Conservation (phyloP, 768 basidiomycete species). For the Mycena olivaceomarginata region DNA sequence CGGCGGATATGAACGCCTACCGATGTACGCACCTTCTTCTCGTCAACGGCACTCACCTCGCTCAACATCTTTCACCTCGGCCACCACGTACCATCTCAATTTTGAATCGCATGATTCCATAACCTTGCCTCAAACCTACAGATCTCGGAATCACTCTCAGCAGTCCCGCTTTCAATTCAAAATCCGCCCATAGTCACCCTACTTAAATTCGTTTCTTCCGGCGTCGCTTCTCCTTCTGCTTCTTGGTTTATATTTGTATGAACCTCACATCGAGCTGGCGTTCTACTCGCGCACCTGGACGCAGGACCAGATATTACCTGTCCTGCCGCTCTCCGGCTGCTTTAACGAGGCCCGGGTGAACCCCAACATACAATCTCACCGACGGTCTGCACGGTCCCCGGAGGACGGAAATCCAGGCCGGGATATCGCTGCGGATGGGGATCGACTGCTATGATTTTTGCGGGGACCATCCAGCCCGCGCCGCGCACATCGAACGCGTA, state of each 20-base stretch:
- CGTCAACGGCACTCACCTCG: constrained; percentile 50
- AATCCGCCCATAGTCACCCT: constrained; percentile 59
- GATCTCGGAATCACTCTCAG: constrained; percentile 50
- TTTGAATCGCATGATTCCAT: constrained; percentile 39
- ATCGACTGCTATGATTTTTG: constrained; percentile 97
- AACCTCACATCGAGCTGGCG: constrained; percentile 91
- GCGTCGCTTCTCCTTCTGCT: constrained; percentile 61
- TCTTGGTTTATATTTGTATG: constrained; percentile 76
- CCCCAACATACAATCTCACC: constrained; percentile 80
- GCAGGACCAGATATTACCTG: constrained; percentile 77
- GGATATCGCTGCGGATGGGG: constrained; percentile 85
- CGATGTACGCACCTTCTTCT: constrained; percentile 65
- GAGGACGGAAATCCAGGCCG: constrained; percentile 85
- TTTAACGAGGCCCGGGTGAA: constrained; percentile 79
- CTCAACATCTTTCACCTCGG: constrained; percentile 31
- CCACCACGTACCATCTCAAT: constrained; percentile 49
- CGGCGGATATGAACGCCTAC: constrained; percentile 68
- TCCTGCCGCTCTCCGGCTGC: constrained; percentile 83
- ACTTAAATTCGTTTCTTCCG: constrained; percentile 68
- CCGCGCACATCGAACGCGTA: constrained; percentile 32
- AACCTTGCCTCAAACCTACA: constrained; percentile 47
- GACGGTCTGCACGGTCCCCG: constrained; percentile 78
- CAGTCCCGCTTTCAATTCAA: constrained; percentile 51
- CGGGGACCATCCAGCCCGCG: constrained; percentile 80
- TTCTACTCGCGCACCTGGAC: constrained; percentile 89